phyloP scores from a whole-genome alignment of 169 alveolate species.

The Theileria parva region DNA sequence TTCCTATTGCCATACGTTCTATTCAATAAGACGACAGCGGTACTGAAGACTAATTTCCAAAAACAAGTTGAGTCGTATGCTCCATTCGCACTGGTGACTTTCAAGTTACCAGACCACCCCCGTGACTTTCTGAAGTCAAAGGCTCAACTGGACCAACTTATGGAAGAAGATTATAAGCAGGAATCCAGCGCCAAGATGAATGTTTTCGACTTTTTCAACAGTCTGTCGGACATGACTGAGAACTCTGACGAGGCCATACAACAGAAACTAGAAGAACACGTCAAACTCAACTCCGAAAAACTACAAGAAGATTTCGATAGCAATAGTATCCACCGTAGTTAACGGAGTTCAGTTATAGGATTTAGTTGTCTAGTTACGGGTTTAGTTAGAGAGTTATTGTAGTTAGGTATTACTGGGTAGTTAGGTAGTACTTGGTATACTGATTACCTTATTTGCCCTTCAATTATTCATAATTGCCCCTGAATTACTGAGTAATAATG shows the following conservation, averaged over 20 bases:
- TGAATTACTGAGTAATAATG: no score
- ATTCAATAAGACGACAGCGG: constrained; percentile 38
- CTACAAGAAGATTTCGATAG: background rate
- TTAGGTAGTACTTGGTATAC: no score
- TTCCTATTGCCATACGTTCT: constrained; percentile 52
- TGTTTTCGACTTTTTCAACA: constrained; percentile 31
- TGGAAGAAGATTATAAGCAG: background rate
- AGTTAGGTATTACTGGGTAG: no score
- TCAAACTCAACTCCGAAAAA: background rate
- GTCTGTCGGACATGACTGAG: constrained; percentile 24
- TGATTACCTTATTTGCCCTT: no score
- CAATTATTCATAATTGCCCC: background rate
- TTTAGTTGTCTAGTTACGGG: no score
- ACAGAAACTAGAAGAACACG: background rate
- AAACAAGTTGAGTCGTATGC: constrained; percentile 42
- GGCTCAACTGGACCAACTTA: background rate
- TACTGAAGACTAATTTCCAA: constrained; percentile 40
- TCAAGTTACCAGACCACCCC: background rate
- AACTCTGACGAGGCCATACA: background rate
- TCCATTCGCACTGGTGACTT: constrained; percentile 44
- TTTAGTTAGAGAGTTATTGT: no score
- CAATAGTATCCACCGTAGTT: no score
- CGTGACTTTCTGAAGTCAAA: background rate
- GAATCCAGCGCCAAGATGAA: background rate
- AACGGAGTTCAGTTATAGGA: no score